Evolutionary conservation across 2,329 filamentous ascomycete species (phyloP), one percentile per base, ranked within the genome.

Genomic region (Amauroascus niger): DNA sequence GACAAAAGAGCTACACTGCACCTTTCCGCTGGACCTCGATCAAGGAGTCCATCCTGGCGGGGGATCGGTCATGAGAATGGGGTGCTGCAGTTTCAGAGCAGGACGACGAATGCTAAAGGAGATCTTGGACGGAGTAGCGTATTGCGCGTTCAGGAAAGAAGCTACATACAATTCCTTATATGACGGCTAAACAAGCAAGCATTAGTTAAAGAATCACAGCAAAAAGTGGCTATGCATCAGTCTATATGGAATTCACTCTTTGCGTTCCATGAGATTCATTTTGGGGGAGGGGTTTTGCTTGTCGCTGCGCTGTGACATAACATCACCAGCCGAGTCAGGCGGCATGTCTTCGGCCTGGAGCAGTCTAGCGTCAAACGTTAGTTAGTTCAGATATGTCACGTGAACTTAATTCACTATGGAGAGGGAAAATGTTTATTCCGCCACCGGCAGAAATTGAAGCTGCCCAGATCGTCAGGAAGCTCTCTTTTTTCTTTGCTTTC

Each of bases 1-100:
- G 18, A 18, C 33, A 18, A 49, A 22, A 16, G 6, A n/a, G 5
- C 6, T 16, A 5, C 20, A n/a, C 20, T 79, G 70, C 71, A 88
- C 86, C 77, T 60, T 87, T 83, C 63, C 84, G 84, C 77, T 95
- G 88, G 65, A 89, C 83, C 67, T 89, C 83, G 66, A 95, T 85
- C 64, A 90, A 81, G 60, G 89, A 76, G 64, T 82, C 85, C 88
- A 95, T 95, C 64, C 70, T 83, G 76, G 71, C 69, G 68, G 61
- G 62, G 61, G 20, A 24, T 48, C 24, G 37, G 1, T 46, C 51
- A 53, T 49, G 47, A 33, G 46, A 49, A 28, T 16, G 40, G 11
- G 33, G 16, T n/a, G 18, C 7, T 30, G 28, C 6, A 30, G 41
- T 22, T 46, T 24, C 26, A 26, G 44, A 11, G 39, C 37, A 14